Conservation (phyloP, 2,329 filamentous ascomycete genomes). For the Fusarium pininemorale region DNA sequence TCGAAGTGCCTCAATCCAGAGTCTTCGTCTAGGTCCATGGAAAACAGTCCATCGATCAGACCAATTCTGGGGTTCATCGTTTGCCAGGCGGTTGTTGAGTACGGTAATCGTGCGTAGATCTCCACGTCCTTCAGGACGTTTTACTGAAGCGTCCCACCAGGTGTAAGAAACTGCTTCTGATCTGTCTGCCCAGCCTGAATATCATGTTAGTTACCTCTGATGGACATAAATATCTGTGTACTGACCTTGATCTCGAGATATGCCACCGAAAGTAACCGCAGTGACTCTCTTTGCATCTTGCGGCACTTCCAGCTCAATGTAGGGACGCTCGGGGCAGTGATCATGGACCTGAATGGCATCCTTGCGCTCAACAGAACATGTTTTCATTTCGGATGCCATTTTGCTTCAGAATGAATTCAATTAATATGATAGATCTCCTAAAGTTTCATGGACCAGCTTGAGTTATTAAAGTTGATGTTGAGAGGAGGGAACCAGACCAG, state of each 20-base stretch:
- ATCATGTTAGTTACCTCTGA: accelerated
- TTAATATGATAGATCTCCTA: no score
- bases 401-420: accelerated
- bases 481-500: not conserved
- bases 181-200: conserved; percentile 24
- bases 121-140: conserved; percentile 22
- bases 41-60: not conserved
- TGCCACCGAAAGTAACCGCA: conserved; percentile 12
- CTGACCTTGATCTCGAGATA: conserved; percentile 26
- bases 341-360: conserved; percentile 25
- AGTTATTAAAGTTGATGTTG: not conserved
- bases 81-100: conserved; percentile 14
- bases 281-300: conserved; percentile 16
- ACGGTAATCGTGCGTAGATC: conserved; percentile 19
- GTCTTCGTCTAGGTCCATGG: not conserved
- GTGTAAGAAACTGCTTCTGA: conserved; percentile 15
- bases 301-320: conserved; percentile 22
- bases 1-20: conserved; percentile 19
- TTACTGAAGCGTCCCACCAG: conserved; percentile 30
- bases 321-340: conserved; percentile 21
- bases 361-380: conserved; percentile 4
- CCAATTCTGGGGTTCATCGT: conserved; percentile 1
- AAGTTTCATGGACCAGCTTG: not conserved
- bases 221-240: accelerated
- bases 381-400: conserved; percentile 3